phyloP scores from a whole-genome alignment of 2,329 filamentous ascomycete genomes.

The Fusarium protoensiforme region DNA sequence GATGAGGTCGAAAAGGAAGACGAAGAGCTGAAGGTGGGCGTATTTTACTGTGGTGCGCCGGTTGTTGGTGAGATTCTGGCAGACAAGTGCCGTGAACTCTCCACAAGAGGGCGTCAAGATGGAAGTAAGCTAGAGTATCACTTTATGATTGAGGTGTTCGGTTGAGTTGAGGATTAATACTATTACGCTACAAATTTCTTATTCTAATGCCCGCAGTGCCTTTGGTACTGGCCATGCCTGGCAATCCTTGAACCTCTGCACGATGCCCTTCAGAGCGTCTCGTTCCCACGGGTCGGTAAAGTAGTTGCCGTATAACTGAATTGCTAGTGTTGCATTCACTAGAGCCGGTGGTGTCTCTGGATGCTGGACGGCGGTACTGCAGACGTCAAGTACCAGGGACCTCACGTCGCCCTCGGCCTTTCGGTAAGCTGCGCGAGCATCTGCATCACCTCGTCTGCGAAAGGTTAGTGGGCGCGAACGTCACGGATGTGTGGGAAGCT shows the following conservation, averaged over 20 bases:
- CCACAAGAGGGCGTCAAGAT: conserved; percentile 61
- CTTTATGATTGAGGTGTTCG: conserved; percentile 70
- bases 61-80: conserved; percentile 66
- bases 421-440: conserved; percentile 24
- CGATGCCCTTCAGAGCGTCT: conserved; percentile 28
- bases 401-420: conserved; percentile 26
- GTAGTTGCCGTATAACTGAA: conserved; percentile 33
- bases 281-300: conserved; percentile 38
- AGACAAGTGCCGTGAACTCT: conserved; percentile 63
- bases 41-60: conserved; percentile 68
- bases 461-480: background rate
- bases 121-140: conserved; percentile 64
- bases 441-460: background rate
- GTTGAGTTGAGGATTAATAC: conserved; percentile 38
- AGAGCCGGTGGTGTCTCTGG: conserved; percentile 21
- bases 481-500: rapidly evolving
- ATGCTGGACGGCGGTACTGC: conserved; percentile 30
- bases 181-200: background rate
- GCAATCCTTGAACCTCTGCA: conserved; percentile 29
- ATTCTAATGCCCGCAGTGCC: conserved; percentile 4
- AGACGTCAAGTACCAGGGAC: conserved; percentile 29
- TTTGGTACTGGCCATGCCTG: conserved; percentile 35
- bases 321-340: conserved; percentile 25
- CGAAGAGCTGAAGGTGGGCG: conserved; percentile 59
- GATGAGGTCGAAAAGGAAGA: conserved; percentile 33